Evolutionary conservation across 805 yeast species (phyloP).

Genomic region (Candida coquimbonensis): DNA sequence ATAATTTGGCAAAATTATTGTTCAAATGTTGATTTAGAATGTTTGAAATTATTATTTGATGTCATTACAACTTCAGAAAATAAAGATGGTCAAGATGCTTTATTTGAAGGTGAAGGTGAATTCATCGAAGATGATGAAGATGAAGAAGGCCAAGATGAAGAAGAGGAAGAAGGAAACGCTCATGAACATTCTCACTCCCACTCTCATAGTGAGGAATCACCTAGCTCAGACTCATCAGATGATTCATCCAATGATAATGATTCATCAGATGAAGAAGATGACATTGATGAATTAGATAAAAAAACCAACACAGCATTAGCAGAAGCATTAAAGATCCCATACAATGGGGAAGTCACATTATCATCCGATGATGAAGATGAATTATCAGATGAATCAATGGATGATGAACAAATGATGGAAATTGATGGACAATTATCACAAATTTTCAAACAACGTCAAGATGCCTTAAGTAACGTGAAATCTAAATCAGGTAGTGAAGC

Average conservation of each 20-base stretch:
- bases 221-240: conserved; percentile 18
- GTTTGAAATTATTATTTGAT: conserved; percentile 45
- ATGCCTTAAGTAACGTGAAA: conserved; percentile 45
- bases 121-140: conserved; percentile 40
- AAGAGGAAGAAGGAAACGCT: conserved; percentile 19
- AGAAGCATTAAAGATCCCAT: conserved; percentile 61
- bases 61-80: conserved; percentile 65
- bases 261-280: conserved; percentile 22
- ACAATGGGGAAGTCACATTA: conserved; percentile 34
- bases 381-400: conserved; percentile 76
- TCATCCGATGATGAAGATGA: conserved; percentile 43
- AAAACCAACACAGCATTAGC: conserved; percentile 61
- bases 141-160: conserved; percentile 27
- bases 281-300: conserved; percentile 37
- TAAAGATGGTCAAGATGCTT: conserved; percentile 66
- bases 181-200: conserved; percentile 31
- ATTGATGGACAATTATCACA: conserved; percentile 76
- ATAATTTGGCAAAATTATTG: conserved; percentile 52
- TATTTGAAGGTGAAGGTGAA: conserved; percentile 62
- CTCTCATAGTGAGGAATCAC: conserved; percentile 26
- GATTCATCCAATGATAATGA: conserved; percentile 23
- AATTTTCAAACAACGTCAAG: conserved; percentile 79
- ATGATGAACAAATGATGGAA: conserved; percentile 95
- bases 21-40: conserved; percentile 34
- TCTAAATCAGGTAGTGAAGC: conserved; percentile 58